phyloP scores from a whole-genome alignment of 139 green algal genomes.

The Coelastrella sp. region DNA sequence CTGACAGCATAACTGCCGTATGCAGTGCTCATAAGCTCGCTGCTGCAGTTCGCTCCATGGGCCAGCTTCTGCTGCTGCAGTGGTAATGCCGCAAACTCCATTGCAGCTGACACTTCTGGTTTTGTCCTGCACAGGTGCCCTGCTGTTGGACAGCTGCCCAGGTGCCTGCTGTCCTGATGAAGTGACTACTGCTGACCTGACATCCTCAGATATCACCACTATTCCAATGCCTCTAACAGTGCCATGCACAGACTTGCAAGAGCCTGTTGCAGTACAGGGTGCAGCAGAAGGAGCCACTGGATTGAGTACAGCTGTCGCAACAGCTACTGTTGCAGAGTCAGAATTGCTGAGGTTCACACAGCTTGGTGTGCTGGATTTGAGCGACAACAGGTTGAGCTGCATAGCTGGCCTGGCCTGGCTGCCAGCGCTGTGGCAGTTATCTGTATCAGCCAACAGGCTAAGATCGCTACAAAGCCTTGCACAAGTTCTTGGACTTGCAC shows the following conservation, averaged over 20 bases:
- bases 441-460: conserved; percentile 28
- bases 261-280: neutral
- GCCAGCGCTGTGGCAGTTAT: conserved; percentile 23
- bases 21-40: too few relatives aligned
- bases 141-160: conserved; percentile 14
- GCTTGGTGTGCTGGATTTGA: conserved; percentile 36
- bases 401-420: conserved; percentile 31
- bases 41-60: too few relatives aligned
- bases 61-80: too few relatives aligned
- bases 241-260: too few relatives aligned
- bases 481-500: neutral
- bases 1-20: too few relatives aligned
- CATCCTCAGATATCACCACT: neutral
- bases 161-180: neutral
- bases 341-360: neutral
- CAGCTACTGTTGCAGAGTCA: too few relatives aligned
- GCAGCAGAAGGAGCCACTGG: too few relatives aligned
- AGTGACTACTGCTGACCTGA: conserved; percentile 26
- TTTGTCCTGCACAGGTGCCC: too few relatives aligned
- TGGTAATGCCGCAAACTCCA: too few relatives aligned
- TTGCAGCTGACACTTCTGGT: too few relatives aligned
- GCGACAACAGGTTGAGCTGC: conserved; percentile 36
- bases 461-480: neutral
- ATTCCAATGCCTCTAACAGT: neutral
- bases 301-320: neutral